phyloP scores from a whole-genome alignment of 768 basidiomycete genomes.

The Phanerochaete carnosa region DNA sequence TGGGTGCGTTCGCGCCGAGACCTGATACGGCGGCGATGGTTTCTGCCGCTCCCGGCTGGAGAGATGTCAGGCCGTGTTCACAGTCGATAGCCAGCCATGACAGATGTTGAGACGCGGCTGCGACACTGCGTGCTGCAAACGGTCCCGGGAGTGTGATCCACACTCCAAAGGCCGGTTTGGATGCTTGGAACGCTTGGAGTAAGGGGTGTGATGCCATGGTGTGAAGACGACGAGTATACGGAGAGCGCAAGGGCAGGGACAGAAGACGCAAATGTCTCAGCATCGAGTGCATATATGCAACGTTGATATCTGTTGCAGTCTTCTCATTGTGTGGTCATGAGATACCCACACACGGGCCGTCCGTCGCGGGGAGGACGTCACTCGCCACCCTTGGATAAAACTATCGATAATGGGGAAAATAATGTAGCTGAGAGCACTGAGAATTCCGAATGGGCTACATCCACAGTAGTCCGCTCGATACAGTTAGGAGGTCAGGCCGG shows the following conservation, averaged over 20 bases:
- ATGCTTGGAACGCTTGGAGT: slow-evolving; percentile 46
- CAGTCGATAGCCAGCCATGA: slow-evolving; percentile 68
- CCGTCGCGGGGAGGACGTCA: background rate
- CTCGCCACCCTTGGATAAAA: background rate
- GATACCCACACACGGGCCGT: slow-evolving; percentile 1
- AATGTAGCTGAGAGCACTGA: background rate
- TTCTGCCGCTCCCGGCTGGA: slow-evolving; percentile 56
- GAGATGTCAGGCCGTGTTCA: slow-evolving; percentile 60
- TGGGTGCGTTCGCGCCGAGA: slow-evolving; percentile 41
- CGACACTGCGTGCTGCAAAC: slow-evolving; percentile 56
- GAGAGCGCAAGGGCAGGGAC: background rate
- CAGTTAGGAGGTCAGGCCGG: background rate
- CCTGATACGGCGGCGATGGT: slow-evolving; percentile 51
- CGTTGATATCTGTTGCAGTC: background rate
- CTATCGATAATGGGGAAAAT: background rate
- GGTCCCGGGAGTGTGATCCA: slow-evolving; percentile 63
- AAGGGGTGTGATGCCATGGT: slow-evolving; percentile 54
- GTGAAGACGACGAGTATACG: background rate
- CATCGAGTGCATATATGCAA: background rate
- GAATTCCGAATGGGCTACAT: background rate
- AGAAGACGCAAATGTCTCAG: background rate
- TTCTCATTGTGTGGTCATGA: background rate
- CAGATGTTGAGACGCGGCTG: slow-evolving; percentile 46
- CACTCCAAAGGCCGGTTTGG: slow-evolving; percentile 62
- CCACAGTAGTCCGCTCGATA: background rate